Evolutionary conservation across 176 grass and related monocot species (phyloP).

Genomic region (Metroxylon sagu): DNA sequence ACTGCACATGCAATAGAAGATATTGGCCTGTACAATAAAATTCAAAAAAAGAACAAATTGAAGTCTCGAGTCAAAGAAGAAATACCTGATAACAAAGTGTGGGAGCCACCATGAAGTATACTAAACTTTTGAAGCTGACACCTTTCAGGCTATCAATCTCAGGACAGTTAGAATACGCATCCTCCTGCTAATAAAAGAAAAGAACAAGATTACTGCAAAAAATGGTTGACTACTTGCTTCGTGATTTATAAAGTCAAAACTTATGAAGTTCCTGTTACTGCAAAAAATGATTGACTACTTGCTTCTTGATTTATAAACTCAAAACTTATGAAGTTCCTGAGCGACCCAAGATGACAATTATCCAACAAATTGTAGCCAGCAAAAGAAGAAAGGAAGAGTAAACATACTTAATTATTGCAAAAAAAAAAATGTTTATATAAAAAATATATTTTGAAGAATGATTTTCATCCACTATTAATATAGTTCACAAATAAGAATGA

Average conservation of each 20-base stretch:
- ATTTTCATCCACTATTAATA: too few relatives aligned
- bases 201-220: not conserved
- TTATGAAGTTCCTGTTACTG: not conserved
- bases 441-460: too few relatives aligned
- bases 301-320: not conserved
- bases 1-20: too few relatives aligned
- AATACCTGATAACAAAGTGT: conserved; percentile 97
- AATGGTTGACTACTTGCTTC: not conserved
- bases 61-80: not conserved
- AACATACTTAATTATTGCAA: too few relatives aligned
- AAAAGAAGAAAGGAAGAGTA: too few relatives aligned
- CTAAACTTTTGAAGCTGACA: conserved; percentile 51
- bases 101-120: conserved; percentile 85
- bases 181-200: conserved; percentile 32
- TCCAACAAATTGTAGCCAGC: too few relatives aligned
- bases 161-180: conserved; percentile 25
- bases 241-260: not conserved
- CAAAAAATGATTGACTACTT: conserved; percentile 4
- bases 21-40: too few relatives aligned
- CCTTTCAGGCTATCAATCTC: conserved; percentile 40
- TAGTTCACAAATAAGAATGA: too few relatives aligned
- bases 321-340: too few relatives aligned
- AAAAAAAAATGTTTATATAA: too few relatives aligned
- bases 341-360: too few relatives aligned
- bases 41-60: not conserved